Base-by-base conservation (phyloP, 768 basidiomycete genomes). In the Lactarius tabidus region DNA sequence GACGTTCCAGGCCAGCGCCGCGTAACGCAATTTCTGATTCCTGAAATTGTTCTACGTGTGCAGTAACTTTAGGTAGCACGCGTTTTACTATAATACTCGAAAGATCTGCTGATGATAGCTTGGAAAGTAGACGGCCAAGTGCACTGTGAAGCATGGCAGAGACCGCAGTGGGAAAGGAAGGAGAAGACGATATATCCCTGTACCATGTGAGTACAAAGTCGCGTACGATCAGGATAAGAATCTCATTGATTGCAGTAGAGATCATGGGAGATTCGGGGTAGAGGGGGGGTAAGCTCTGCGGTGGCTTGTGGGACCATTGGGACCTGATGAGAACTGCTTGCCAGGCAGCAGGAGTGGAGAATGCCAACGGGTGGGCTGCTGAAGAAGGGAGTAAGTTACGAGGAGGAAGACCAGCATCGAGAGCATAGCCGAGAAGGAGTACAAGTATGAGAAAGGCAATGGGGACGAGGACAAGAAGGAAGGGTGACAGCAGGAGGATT, bases 121-220 rank as follows among this genome's bases (percentile, higher is more conserved):
- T 81, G 12, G 80, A 76, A 14, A 90, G 71, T 15, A 95, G 69
- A 26, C 84, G 79, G 62, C 83, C 79, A 45, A 93, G 70, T 3
- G 85, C 82, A 10, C 82, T 80, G 71, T 93, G 89, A 36, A 98
- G 77, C 10, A 90, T 81, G 1, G 79, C 77, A 2, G 94, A 91
- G 57, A 96, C 88, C 10, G 93, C 89, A 65, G 85, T 81, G 23
- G 96, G 95, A 74, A 99, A 98, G 4, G 93, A 85, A 5, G 91
- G 86, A 0, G 93, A 95, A 14, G 87, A 82, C 6, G 96, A 98
- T 41, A 98, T 80, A 20, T 85, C 84, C 69, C 82, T 81, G 79
- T 96, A 99, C 96, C 96, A 99, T 15, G 84, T 84, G 60, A 88
- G 77, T 23, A 99, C 86, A 74, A 97, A 98, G 78, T 95, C 93